These are phyloP conservation scores for Pleomassaria siparia DNA, from an alignment of 2,329 filamentous ascomycete genomes.

Conservation along the genomic window DNA sequence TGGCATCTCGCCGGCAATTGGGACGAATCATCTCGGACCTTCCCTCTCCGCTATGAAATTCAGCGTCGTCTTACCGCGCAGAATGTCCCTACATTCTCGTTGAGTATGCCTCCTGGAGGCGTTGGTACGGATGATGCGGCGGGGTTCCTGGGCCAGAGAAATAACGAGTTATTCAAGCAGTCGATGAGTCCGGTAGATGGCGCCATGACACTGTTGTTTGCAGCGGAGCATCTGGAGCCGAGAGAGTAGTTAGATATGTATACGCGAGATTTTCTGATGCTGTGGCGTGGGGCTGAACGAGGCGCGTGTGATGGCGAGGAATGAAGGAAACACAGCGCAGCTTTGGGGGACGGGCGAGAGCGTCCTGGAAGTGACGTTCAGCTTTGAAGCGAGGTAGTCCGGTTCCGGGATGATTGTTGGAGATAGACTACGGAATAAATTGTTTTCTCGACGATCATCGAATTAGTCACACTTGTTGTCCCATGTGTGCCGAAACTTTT, in stretches of 20 bases:
- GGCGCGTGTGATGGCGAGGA: neutral
- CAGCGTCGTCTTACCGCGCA: constrained; percentile 25
- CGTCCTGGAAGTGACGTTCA: constrained; percentile 2
- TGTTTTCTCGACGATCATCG: too few relatives aligned
- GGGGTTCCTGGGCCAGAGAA: constrained; percentile 2
- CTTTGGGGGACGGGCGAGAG: constrained; percentile 13
- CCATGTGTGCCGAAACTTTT: neutral
- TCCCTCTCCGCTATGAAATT: constrained; percentile 44
- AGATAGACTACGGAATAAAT: neutral
- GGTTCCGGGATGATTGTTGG: neutral
- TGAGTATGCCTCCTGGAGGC: constrained; percentile 11
- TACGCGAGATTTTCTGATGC: constrained; percentile 11
- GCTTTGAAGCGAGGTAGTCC: neutral
- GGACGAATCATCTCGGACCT: constrained; percentile 41
- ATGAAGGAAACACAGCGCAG: constrained; percentile 5
- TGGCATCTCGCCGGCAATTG: constrained; percentile 29
- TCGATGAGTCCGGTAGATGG: constrained; percentile 9
- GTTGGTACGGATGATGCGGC: constrained; percentile 9
- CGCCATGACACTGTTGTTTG: constrained; percentile 14
- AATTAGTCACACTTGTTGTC: too few relatives aligned
- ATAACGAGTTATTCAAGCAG: constrained; percentile 1
- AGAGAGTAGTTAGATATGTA: constrained; percentile 6
- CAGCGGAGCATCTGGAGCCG: constrained; percentile 12
- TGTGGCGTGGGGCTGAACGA: constrained; percentile 4
- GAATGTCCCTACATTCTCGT: constrained; percentile 10